phyloP scores from a whole-genome alignment of 305 asterid species.

The Petunia hybrid region DNA sequence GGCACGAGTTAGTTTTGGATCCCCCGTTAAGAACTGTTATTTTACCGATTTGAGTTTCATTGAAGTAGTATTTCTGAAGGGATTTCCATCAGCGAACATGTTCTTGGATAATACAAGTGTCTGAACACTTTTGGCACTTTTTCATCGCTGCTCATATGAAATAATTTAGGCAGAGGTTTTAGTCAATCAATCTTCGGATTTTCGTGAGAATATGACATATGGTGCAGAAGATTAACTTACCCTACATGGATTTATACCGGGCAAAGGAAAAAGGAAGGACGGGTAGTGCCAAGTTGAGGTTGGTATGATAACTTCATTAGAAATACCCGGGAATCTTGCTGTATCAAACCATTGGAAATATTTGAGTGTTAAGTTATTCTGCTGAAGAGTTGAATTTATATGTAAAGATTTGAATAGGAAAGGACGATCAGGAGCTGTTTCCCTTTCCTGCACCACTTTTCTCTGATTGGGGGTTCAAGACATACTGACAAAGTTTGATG shows the following conservation, averaged over 20 bases:
- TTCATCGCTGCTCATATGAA: not conserved
- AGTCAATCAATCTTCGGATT: not conserved
- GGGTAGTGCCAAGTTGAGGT: not conserved
- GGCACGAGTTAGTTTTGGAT: not conserved
- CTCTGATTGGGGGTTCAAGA: not conserved
- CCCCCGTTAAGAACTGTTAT: not conserved
- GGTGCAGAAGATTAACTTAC: not conserved
- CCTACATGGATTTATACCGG: slow-evolving; percentile 4
- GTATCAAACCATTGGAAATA: not conserved
- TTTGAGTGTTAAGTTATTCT: slow-evolving; percentile 1
- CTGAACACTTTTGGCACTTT: not conserved
- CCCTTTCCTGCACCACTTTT: not conserved
- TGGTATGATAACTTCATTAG: not conserved
- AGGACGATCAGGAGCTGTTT: not conserved
- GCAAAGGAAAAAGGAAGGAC: not conserved
- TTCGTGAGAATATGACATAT: not conserved
- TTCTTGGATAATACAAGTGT: not conserved
- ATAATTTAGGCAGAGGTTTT: not conserved
- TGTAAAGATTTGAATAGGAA: not conserved
- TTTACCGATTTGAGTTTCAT: slow-evolving; percentile 4
- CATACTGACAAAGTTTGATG: not conserved
- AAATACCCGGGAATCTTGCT: not conserved
- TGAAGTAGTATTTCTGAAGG: not conserved
- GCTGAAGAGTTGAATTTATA: slow-evolving; percentile 2
- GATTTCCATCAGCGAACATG: not conserved